Percentiles rank a stretch among this genome's conserved stretches.
Conservation (phyloP, 164 flowering plant species). For the Amborella trichopoda region DNA sequence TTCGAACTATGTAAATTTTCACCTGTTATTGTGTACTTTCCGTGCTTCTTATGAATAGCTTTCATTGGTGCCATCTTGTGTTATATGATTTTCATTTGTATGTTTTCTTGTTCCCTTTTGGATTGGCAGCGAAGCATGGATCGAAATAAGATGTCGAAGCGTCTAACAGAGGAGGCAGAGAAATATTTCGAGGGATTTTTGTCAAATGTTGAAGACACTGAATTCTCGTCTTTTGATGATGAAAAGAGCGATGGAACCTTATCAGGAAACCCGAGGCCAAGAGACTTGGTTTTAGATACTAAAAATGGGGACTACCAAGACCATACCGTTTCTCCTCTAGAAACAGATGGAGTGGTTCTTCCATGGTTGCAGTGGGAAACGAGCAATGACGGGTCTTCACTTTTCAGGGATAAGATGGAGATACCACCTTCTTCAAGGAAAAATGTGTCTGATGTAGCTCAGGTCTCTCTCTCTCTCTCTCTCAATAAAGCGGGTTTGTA, state of each 20-base stretch:
- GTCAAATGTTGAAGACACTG: constrained; percentile 91
- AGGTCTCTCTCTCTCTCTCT: constrained; percentile 24
- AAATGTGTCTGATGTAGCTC: constrained; percentile 20
- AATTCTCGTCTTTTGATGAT: constrained; percentile 88
- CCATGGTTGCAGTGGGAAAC: constrained; percentile 99
- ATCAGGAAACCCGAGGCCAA: constrained; percentile 33
- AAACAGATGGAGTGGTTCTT: constrained; percentile 73
- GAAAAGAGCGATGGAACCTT: constrained; percentile 80
- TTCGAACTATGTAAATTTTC: too few species aligned
- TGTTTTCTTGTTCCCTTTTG: constrained; percentile 3
- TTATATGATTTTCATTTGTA: not conserved
- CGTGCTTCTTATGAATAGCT: not conserved
- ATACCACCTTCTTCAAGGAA: constrained; percentile 18
- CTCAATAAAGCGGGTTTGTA: not conserved
- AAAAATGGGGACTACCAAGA: constrained; percentile 22
- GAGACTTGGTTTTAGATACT: constrained; percentile 11
- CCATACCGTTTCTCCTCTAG: constrained; percentile 31
- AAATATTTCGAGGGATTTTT: constrained; percentile 82
- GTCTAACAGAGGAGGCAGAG: constrained; percentile 82
- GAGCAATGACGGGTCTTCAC: constrained; percentile 38
- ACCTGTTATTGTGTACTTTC: too few species aligned
- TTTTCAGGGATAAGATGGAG: constrained; percentile 18
- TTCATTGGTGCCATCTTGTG: not conserved
- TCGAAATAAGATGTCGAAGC: constrained; percentile 49
- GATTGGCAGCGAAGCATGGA: constrained; percentile 85